Base-by-base conservation (phyloP, 257 asterid genomes). In the Apocynum venetum region DNA sequence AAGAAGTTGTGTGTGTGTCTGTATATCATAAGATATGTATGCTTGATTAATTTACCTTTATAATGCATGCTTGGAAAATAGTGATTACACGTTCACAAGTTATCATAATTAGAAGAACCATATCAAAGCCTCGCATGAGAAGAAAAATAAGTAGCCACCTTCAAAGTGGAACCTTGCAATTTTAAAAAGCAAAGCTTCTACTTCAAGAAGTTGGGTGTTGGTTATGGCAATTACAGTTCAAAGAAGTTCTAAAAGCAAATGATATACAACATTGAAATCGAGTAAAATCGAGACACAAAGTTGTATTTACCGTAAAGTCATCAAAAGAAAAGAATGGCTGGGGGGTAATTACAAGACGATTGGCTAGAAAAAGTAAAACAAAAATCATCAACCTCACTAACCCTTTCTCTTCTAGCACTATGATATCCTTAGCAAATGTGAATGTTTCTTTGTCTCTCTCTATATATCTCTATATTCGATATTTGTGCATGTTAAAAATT, bases 341-440 rank as follows among this genome's bases (percentile, higher is more conserved):
- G 64, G 20, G 20, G 64, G 36, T 57, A 20, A 57, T 20, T 57
- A 57, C 64, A 57, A 57, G 82, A 64, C 17, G 51, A 51, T 81
- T 81, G 83, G 86, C 81, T 80, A 84, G 65, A 80, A 87, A 89
- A 89, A 85, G 89, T 79, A 44, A 84, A 84, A 77, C 79, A 73
- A 80, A 82, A 71, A 89, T 88, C 81, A 91, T 88, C 84, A 83
- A 77, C 79, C 88, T 86, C 84, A 78, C 82, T 82, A 72, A 79
- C 85, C 82, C 77, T 78, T 83, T 70, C 74, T 80, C 55, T 80
- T 76, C 83, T 74, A 72, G 73, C 88, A 87, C 75, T 86, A 87
- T 86, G 77, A 86, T 84, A 36, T 68, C 79, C 69, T 67, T 68
- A 11, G 53, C 71, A 20, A 74, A 79, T 74, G 57, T 76, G 77